Percentiles rank a stretch among this genome's conserved stretches.
These are phyloP conservation scores for Pyrenophora teres DNA, from an alignment of 2,329 filamentous ascomycete species.

Conservation along the genomic window DNA sequence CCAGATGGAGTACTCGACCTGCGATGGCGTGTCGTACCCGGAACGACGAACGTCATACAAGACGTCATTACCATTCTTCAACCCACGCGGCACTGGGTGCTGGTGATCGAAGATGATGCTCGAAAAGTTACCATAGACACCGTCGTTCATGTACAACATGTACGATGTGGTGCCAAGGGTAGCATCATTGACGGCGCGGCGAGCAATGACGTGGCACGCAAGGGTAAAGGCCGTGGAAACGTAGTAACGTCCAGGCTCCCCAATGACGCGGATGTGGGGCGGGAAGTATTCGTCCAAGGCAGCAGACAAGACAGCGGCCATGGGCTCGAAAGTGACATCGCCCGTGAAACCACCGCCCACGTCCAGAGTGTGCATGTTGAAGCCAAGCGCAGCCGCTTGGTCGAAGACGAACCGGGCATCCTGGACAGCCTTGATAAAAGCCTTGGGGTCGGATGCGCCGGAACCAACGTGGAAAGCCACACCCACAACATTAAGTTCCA, in stretches of 20 bases:
- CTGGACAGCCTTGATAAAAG: constrained; percentile 87
- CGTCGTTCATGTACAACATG: constrained; percentile 98
- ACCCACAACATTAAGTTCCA: constrained; percentile 88
- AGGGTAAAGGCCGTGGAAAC: constrained; percentile 92
- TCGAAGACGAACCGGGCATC: constrained; percentile 90
- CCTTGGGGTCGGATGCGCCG: constrained; percentile 88
- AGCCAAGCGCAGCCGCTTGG: constrained; percentile 76
- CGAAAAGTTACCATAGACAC: constrained; percentile 97
- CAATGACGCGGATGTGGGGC: constrained; percentile 81
- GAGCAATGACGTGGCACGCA: constrained; percentile 93
- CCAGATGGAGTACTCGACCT: constrained; percentile 92
- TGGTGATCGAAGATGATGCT: constrained; percentile 99
- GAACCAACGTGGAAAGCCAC: constrained; percentile 99
- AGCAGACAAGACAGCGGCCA: constrained; percentile 77
- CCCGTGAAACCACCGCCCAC: constrained; percentile 92
- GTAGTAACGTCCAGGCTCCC: constrained; percentile 96
- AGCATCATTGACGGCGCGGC: constrained; percentile 81
- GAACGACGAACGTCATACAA: constrained; percentile 55
- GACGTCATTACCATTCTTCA: constrained; percentile 65
- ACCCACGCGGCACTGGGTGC: constrained; percentile 80
- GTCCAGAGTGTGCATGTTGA: constrained; percentile 83
- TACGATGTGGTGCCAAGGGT: constrained; percentile 71
- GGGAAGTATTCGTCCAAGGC: constrained; percentile 91
- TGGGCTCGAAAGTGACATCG: constrained; percentile 89
- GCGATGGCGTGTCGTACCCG: constrained; percentile 54